Evolutionary conservation across 2,329 filamentous ascomycete genomes (phyloP).

Genomic region (Sclerotinia spermophila): DNA sequence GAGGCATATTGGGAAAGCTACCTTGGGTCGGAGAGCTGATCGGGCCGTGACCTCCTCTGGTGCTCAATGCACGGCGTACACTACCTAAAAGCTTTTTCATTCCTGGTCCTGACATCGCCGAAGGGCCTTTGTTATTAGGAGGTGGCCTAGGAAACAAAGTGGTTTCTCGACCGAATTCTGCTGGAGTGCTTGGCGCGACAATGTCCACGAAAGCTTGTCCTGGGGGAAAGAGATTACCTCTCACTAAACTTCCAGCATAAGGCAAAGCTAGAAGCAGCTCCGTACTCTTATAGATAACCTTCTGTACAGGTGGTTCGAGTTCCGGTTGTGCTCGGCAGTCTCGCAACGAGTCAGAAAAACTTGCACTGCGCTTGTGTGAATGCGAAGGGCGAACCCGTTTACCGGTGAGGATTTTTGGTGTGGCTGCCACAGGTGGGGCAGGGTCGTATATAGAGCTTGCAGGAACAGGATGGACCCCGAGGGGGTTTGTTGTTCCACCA

Average conservation of each 20-base stretch:
- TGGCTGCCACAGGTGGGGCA: constrained; percentile 52
- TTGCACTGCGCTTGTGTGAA: constrained; percentile 78
- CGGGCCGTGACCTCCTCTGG: constrained; percentile 32
- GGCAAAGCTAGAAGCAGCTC: constrained; percentile 61
- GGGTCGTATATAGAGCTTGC: constrained; percentile 47
- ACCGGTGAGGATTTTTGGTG: constrained; percentile 54
- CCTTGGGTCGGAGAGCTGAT: constrained; percentile 38
- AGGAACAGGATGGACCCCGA: constrained; percentile 55
- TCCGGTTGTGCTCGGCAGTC: constrained; percentile 52
- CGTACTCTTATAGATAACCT: constrained; percentile 49
- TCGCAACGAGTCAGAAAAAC: constrained; percentile 78
- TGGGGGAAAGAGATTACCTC: constrained; percentile 80
- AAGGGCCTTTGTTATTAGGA: constrained; percentile 46
- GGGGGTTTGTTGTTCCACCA: constrained; percentile 42
- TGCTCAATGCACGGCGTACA: constrained; percentile 77
- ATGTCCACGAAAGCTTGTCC: constrained; percentile 75
- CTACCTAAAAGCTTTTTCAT: constrained; percentile 85
- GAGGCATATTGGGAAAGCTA: constrained; percentile 36
- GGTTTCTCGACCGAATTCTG: constrained; percentile 49
- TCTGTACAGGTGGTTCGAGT: constrained; percentile 45
- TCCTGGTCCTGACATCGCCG: constrained; percentile 65
- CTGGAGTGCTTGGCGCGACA: constrained; percentile 49
- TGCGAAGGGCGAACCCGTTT: constrained; percentile 57
- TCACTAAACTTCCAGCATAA: constrained; percentile 78
- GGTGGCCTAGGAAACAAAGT: constrained; percentile 45